phyloP scores from a whole-genome alignment of 228 moss, liverwort and hornwort genomes.

The Sphagnum fallax region DNA sequence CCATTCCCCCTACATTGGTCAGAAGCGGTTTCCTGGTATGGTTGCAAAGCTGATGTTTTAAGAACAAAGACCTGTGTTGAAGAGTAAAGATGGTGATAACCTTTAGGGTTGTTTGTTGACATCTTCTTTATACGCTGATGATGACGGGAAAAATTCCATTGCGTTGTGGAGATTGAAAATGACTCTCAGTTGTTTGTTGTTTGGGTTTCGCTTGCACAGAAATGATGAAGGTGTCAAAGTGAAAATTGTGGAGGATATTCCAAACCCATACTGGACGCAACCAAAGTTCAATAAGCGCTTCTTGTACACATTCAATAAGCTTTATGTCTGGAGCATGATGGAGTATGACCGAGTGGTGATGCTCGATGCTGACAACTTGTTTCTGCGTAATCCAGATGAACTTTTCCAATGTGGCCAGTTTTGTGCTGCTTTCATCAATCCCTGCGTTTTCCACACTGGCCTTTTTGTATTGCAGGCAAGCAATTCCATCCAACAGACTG shows the following conservation, averaged over 20 bases:
- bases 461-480: slow-evolving; percentile 43
- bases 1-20: not conserved
- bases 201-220: slow-evolving; percentile 12
- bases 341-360: slow-evolving; percentile 54
- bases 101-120: too few species aligned
- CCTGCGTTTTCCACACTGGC: slow-evolving; percentile 52
- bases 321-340: slow-evolving; percentile 63
- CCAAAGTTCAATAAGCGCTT: slow-evolving; percentile 25
- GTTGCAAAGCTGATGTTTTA: too few species aligned
- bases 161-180: too few species aligned
- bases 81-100: too few species aligned
- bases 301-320: slow-evolving; percentile 44
- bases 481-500: too few species aligned
- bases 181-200: too few species aligned
- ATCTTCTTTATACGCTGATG: too few species aligned
- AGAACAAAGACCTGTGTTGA: too few species aligned
- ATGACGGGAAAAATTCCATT: too few species aligned
- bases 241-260: slow-evolving; percentile 38
- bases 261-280: slow-evolving; percentile 30
- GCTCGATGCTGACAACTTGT: slow-evolving; percentile 52
- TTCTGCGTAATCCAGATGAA: slow-evolving; percentile 42
- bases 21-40: not conserved
- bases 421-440: slow-evolving; percentile 53
- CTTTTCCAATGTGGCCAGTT: slow-evolving; percentile 47
- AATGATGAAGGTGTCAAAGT: slow-evolving; percentile 28